Evolutionary conservation across 352 stramenopile genomes (phyloP).

Genomic region (Phytophthora aleatoria): DNA sequence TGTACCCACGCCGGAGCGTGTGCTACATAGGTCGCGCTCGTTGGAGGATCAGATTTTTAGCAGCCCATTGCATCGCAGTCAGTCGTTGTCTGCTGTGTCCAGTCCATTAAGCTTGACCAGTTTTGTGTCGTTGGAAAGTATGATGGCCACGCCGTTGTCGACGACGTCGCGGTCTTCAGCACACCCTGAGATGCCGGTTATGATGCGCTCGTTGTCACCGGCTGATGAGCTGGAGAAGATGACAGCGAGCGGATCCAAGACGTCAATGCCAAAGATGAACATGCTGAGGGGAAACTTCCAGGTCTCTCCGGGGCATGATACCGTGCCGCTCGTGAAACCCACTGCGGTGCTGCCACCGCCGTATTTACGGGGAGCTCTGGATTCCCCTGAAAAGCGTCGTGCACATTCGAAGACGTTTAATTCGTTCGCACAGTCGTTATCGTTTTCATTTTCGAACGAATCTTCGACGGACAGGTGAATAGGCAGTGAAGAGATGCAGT

Average conservation of each 20-base stretch:
- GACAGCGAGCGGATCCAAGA: constrained; percentile 48
- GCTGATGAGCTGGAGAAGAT: constrained; percentile 71
- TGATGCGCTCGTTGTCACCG: constrained; percentile 53
- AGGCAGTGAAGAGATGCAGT: neutral
- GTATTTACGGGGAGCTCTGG: constrained; percentile 59
- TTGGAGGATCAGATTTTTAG: constrained; percentile 35
- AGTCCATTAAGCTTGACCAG: constrained; percentile 37
- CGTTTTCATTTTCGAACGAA: constrained; percentile 55
- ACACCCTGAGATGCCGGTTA: constrained; percentile 22
- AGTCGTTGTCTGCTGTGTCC: constrained; percentile 28
- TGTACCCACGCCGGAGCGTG: constrained; percentile 13
- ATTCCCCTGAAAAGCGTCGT: constrained; percentile 70
- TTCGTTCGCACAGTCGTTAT: constrained; percentile 76
- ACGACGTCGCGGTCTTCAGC: constrained; percentile 30
- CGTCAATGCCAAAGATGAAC: constrained; percentile 60
- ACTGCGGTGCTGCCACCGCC: constrained; percentile 57
- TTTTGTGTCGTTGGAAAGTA: constrained; percentile 43
- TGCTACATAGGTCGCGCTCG: constrained; percentile 11
- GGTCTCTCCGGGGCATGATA: constrained; percentile 33
- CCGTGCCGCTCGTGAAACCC: constrained; percentile 26
- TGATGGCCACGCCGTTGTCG: constrained; percentile 26
- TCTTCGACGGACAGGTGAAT: constrained; percentile 29
- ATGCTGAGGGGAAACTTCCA: constrained; percentile 66
- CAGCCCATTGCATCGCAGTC: constrained; percentile 48
- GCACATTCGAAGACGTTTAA: constrained; percentile 84